phyloP scores from a whole-genome alignment of 129 eudicot species.

The Artemisia argyi region DNA sequence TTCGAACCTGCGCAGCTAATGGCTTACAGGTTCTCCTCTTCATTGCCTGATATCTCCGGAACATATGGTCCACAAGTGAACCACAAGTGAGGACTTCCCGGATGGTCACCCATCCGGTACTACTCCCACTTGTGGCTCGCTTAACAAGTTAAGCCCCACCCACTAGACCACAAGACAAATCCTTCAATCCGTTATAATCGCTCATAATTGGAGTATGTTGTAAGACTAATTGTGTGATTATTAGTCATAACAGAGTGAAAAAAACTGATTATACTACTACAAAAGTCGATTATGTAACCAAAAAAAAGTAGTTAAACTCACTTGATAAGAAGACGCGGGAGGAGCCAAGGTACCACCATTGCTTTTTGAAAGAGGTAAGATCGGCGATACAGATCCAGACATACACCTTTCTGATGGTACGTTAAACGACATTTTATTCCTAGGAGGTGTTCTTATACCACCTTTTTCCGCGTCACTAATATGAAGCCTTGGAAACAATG shows the following conservation, averaged over 20 bases:
- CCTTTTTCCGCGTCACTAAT: constrained; percentile 61
- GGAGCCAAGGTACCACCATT: constrained; percentile 35
- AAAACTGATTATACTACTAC: neutral
- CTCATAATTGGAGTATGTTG: neutral
- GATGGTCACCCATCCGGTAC: too few species aligned
- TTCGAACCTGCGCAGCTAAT: too few species aligned
- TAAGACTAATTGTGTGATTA: neutral
- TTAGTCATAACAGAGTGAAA: constrained; percentile 1
- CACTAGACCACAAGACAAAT: too few species aligned
- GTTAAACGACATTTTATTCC: constrained; percentile 71
- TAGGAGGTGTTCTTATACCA: constrained; percentile 67
- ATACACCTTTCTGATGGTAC: constrained; percentile 26
- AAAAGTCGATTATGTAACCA: neutral
- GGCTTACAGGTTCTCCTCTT: too few species aligned
- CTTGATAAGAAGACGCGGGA: constrained; percentile 40
- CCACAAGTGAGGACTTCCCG: too few species aligned
- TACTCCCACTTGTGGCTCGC: too few species aligned
- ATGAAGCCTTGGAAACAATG: constrained; percentile 78
- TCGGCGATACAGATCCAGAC: constrained; percentile 32
- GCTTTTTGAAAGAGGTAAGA: constrained; percentile 31
- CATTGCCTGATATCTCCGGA: too few species aligned
- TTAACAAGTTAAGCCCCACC: too few species aligned
- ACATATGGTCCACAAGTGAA: too few species aligned
- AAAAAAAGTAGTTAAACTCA: constrained; percentile 30
- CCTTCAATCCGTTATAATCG: too few species aligned